Evolutionary conservation across 257 asterid genomes (phyloP), one percentile per base, ranked within the genome.

Genomic region (Solanum neorickii): DNA sequence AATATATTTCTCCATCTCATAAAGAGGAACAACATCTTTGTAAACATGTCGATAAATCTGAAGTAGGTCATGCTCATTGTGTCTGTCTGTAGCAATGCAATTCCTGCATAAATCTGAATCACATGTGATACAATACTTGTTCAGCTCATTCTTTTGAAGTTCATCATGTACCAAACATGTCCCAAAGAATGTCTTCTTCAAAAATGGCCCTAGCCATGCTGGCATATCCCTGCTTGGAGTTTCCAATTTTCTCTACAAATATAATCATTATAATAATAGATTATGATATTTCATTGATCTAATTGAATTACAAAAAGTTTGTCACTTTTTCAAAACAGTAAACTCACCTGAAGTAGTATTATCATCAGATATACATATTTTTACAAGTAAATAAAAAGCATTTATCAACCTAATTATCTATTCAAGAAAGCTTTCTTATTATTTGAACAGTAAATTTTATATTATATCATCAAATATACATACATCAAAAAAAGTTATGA

Each of bases 121-220:
- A 16, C 94, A 93, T 4, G 83, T 83, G 12, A 91, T 89, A 74
- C 94, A 90, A 16, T 89, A 93, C 68, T 91, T 84, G 66, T 92
- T 94, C 27, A 89, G 0, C 14, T 91, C 92, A 70, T 82, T 92
- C 86, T 91, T 93, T 35, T 62, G 89, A 12, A 59, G 16, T 10
- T 82, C 86, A 72, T 65, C 86, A 66, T 91, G 95, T 23, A 7
- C 31, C 4, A 20, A 7, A 73, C 94, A 94, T 42, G 75, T 86
- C 10, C 91, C 90, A 35, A 94, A 94, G 25, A 94, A 94, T 12
- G 66, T 69, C 87, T 66, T 89, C 7, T 69, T 70, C 13, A 92
- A 29, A 4, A 92, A 88, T 14, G 86, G 23, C 10, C 69, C 88
- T 8, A 92, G 75, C 95, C 94, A 93, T 8, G 41, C 25, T 23